Evolutionary conservation across 1,139 yeast genomes (phyloP).

Genomic region (Magnusiomyces suaveolens): DNA sequence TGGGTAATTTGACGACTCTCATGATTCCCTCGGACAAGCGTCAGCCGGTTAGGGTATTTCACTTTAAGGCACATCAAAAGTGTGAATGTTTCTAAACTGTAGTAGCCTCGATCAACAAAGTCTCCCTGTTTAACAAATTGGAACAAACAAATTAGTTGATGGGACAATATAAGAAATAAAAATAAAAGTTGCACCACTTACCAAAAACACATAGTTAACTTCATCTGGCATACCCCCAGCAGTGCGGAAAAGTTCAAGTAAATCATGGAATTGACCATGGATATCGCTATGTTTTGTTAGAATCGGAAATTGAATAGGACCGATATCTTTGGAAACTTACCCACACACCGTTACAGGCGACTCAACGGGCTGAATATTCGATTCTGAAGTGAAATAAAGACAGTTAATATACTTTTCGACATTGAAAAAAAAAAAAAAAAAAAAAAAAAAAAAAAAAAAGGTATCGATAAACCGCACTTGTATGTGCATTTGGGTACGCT

Average conservation of each 20-base stretch:
- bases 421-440: no score
- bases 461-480: no score
- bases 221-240: conserved; percentile 88
- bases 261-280: conserved; percentile 95
- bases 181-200: conserved; percentile 7
- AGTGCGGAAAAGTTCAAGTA: conserved; percentile 80
- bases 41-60: conserved; percentile 68
- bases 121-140: conserved; percentile 45
- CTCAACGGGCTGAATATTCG: conserved; percentile 92
- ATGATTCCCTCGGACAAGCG: conserved; percentile 88
- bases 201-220: conserved; percentile 64
- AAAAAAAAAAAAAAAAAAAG: not conserved
- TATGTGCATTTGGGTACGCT: no score
- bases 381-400: conserved; percentile 40
- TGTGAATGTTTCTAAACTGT: conserved; percentile 85
- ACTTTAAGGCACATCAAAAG: conserved; percentile 84
- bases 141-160: not conserved
- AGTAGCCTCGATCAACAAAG: conserved; percentile 94
- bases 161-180: not conserved
- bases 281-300: conserved; percentile 43
- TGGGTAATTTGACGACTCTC: conserved; percentile 93
- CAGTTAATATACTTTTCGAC: not conserved
- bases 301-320: not conserved
- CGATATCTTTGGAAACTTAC: conserved; percentile 30
- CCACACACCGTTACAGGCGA: conserved; percentile 97